These are phyloP conservation scores for Digitaria exilis DNA, from an alignment of 202 grass and related monocot genomes.

Conservation along the genomic window DNA sequence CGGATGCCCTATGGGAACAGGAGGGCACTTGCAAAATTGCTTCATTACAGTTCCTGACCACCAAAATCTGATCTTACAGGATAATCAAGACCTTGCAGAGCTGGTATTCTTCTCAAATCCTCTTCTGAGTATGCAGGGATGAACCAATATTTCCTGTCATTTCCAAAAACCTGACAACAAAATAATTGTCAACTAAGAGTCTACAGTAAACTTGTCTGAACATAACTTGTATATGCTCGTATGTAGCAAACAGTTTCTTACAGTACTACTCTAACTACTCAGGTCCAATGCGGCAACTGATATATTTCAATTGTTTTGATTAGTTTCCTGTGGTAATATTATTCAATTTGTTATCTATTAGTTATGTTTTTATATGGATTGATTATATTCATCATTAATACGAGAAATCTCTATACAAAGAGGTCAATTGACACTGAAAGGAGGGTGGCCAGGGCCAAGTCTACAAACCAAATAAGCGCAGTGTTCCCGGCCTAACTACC, in stretches of 20 bases:
- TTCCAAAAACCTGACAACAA: constrained; percentile 84
- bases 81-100: constrained; percentile 86
- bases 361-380: not conserved
- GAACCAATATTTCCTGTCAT: constrained; percentile 84
- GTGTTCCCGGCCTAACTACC: not conserved
- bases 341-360: not conserved
- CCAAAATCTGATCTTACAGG: constrained; percentile 75
- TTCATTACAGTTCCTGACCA: constrained; percentile 55
- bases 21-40: not conserved
- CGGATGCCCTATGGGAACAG: not conserved
- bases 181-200: constrained; percentile 39
- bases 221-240: not conserved
- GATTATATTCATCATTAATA: too few species aligned
- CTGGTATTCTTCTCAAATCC: constrained; percentile 82
- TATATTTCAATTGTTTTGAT: not conserved
- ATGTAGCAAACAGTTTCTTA: constrained; percentile 22
- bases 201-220: constrained; percentile 26
- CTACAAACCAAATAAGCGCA: not conserved
- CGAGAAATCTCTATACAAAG: too few species aligned
- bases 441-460: not conserved
- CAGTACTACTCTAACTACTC: not conserved
- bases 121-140: constrained; percentile 89
- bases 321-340: constrained; percentile 9
- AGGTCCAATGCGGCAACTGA: not conserved
- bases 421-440: not conserved